These are phyloP conservation scores for Tympanopsis confertula DNA, from an alignment of 2,329 filamentous ascomycete genomes.

Conservation along the genomic window DNA sequence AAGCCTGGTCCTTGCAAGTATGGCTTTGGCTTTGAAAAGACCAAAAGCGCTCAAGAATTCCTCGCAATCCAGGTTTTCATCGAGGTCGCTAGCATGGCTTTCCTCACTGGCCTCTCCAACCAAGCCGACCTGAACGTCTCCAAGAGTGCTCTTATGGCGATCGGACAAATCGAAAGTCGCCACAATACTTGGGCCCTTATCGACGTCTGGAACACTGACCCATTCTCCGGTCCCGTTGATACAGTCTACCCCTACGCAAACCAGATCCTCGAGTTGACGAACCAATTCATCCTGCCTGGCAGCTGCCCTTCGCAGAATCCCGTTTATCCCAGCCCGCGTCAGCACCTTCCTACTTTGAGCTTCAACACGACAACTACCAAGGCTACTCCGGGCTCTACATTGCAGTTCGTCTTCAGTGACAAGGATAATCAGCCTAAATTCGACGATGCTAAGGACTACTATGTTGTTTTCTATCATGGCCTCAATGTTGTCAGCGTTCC, in stretches of 20 bases:
- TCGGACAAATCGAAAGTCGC: slow-evolving; percentile 23
- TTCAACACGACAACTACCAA: too few species aligned
- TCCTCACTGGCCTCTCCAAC: slow-evolving; percentile 22
- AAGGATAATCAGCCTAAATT: background rate
- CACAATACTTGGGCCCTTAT: slow-evolving; percentile 28
- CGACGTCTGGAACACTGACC: slow-evolving; percentile 23
- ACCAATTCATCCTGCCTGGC: slow-evolving; percentile 25
- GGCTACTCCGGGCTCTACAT: too few species aligned
- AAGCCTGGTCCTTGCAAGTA: slow-evolving; percentile 25
- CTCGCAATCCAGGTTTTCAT: slow-evolving; percentile 19
- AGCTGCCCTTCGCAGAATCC: too few species aligned
- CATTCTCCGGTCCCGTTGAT: slow-evolving; percentile 26
- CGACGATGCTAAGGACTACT: background rate
- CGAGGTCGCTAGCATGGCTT: slow-evolving; percentile 24
- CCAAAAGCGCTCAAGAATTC: slow-evolving; percentile 7
- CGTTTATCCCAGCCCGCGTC: too few species aligned
- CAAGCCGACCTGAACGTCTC: slow-evolving; percentile 17
- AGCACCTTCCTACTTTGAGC: too few species aligned
- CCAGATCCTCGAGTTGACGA: slow-evolving; percentile 24
- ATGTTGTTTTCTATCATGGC: background rate
- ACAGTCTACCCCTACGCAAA: slow-evolving; percentile 28
- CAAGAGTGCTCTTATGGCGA: slow-evolving; percentile 21
- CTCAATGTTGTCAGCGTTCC: background rate
- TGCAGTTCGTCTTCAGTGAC: background rate
- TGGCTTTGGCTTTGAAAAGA: slow-evolving; percentile 13